Evolutionary conservation across 2,329 filamentous ascomycete species (phyloP), one percentile per base, ranked within the genome.

Genomic region (Aspergillus glaucus): DNA sequence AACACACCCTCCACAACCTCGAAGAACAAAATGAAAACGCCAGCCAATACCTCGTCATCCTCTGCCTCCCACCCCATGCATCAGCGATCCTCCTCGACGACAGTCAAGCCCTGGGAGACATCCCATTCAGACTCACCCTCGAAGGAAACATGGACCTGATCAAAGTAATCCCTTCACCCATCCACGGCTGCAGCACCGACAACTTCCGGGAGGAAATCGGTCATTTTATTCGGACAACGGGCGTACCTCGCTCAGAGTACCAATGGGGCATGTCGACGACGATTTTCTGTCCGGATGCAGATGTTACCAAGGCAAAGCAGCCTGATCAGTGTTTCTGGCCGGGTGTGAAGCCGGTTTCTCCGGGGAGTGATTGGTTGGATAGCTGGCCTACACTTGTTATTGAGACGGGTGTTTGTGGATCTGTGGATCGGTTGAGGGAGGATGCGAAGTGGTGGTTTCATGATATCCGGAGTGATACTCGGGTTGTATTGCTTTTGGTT

Each of bases 321-420:
- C n/a, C 15, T 15, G 15, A 15, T 15, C n/a, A 34, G 19, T 45
- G 43, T 22, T n/a, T 36, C 17, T 39, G 22, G 6, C 43, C 44
- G 21, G 21, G 21, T 21, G 21, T 34, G 14, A 10, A 2, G 5
- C 44, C 56, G 44, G 59, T 57, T 9, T 8, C 1, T 5, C 37
- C 12, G 15, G 9, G n/a, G 6, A 17, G 8, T 40, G 9, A n/a
- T 5, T 4, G 21, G 12, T 4, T 34, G 6, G 12, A 36, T 10
- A 17, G 28, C 3, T 50, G 44, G n/a, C 44, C 48, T 22, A 32
- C 15, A 4, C 22, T 50, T 19, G 39, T 40, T 2, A 43, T 50
- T 0, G 44, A 50, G 4, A 8, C 44, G 8, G 48, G 44, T 6
- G 28, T 43, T 12, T 0, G 0, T 4, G 24, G 22, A 4, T 47